phyloP scores from a whole-genome alignment of 345 rosid species.

The Lagerstroemia speciosa region DNA sequence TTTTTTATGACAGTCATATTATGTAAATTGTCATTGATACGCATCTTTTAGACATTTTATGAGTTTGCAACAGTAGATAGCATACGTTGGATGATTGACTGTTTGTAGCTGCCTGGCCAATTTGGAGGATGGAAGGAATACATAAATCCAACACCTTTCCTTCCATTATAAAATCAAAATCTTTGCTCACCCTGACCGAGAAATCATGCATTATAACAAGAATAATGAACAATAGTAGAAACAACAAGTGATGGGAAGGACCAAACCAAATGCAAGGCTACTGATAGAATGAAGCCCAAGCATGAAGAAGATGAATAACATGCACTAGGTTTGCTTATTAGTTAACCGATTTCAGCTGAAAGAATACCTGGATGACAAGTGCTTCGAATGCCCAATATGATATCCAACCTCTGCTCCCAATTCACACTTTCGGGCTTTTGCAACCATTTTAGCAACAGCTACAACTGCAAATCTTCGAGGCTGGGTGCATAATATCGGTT shows the following conservation, averaged over 20 bases:
- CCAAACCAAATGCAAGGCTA: not conserved
- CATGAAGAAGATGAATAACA: not conserved
- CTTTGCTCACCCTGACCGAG: not conserved
- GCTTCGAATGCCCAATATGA: constrained; percentile 85
- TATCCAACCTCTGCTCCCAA: constrained; percentile 86
- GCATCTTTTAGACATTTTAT: not conserved
- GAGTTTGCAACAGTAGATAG: not conserved
- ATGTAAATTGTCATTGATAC: not conserved
- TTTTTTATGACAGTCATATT: not conserved
- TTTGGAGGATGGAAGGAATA: not conserved
- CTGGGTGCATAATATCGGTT: constrained; percentile 77
- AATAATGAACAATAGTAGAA: not conserved
- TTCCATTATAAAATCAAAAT: not conserved
- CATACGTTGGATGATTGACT: not conserved
- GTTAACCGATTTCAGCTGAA: not conserved
- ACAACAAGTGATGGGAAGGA: not conserved
- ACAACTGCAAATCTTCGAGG: constrained; percentile 97
- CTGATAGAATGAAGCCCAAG: not conserved
- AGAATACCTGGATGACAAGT: constrained; percentile 46
- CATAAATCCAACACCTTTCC: not conserved
- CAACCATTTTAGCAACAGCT: constrained; percentile 93
- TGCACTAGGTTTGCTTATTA: not conserved
- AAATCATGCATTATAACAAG: no score
- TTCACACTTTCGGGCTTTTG: constrained; percentile 67
- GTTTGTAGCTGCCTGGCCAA: not conserved